A percentile compares a stretch with the other conserved stretches of the same genome.
Evolutionary conservation across 352 stramenopile species (phyloP).

Genomic region (Thalassiosira livingstoniorum): DNA sequence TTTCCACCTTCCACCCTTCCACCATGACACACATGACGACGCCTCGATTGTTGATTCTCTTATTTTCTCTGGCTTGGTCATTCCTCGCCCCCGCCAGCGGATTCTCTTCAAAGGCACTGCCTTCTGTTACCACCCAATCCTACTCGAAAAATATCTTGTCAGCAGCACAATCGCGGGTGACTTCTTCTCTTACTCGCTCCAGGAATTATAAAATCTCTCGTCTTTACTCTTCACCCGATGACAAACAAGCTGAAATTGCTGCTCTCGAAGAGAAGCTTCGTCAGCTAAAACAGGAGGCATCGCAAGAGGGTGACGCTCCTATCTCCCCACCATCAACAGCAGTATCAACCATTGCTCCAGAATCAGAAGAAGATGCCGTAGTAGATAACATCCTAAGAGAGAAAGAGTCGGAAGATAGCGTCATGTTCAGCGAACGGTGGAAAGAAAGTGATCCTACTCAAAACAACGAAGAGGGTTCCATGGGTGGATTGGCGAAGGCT

Average conservation of each 20-base stretch:
- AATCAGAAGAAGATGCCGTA: neutral
- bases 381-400: slow-evolving; percentile 37
- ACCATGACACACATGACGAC: too few species aligned
- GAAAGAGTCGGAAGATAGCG: slow-evolving; percentile 43
- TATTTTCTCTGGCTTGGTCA: too few species aligned
- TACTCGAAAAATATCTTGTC: too few species aligned
- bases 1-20: too few species aligned
- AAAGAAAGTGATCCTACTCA: slow-evolving; percentile 32
- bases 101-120: neutral
- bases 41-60: too few species aligned
- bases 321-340: neutral
- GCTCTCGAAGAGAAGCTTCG: slow-evolving; percentile 50
- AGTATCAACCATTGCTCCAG: neutral
- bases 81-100: neutral
- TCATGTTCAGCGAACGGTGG: slow-evolving; percentile 60
- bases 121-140: neutral
- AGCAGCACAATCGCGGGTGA: neutral
- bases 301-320: neutral
- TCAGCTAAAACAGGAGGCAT: slow-evolving; percentile 15
- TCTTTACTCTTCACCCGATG: slow-evolving; percentile 26
- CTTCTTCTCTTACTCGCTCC: neutral
- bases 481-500: slow-evolving; percentile 18
- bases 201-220: neutral
- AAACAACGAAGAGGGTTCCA: slow-evolving; percentile 12
- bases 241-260: slow-evolving; percentile 59